Evolutionary conservation across 129 eudicot genomes (phyloP), one percentile per base, ranked within the genome.

Genomic region (Rutidosis leptorrhynchoides): DNA sequence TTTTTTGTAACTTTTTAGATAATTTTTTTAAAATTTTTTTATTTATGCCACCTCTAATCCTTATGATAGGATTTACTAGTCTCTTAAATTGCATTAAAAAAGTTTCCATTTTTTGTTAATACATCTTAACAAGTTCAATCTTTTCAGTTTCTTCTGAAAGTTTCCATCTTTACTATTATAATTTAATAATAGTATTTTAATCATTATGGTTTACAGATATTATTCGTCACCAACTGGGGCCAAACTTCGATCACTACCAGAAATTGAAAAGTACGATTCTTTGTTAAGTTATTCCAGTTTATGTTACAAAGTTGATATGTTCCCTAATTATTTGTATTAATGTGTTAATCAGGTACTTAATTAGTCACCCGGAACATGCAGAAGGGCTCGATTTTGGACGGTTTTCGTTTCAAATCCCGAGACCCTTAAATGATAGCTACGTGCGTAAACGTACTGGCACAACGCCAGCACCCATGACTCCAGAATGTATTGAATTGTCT

Each of bases 401-500:
- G 37, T 93, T 93, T 81, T 93, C 99, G 2, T 93, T 93, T 68
- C 88, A 78, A 64, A 75, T 77, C 58, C 96, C 99, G n/a, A 84
- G 67, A 72, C 96, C 96, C 15, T 74, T 92, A 81, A 86, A 72
- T 57, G 85, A 84, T 3, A 73, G 84, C 69, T 88, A 88, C 53
- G 92, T 85, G 26, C 68, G 73, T 68, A 85, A 88, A 77, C 87
- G 87, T 33, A 73, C 83, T 56, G 19, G 78, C 68, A 78, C 69
- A 58, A 28, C 57, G 19, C 40, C 79, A 22, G 64, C 76, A 43
- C 51, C 62, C n/a, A 74, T 72, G 55, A 37, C 67, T 45, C 74
- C 69, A 15, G 80, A 63, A 40, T 28, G 25, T 57, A 70, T 37
- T 32, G 76, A 75, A 78, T 80, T 86, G 27, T 30, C 79, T 64